Evolutionary conservation across 2,329 filamentous ascomycete genomes (phyloP), one percentile per base, ranked within the genome.

Genomic region (Aspergillus aculeatus): DNA sequence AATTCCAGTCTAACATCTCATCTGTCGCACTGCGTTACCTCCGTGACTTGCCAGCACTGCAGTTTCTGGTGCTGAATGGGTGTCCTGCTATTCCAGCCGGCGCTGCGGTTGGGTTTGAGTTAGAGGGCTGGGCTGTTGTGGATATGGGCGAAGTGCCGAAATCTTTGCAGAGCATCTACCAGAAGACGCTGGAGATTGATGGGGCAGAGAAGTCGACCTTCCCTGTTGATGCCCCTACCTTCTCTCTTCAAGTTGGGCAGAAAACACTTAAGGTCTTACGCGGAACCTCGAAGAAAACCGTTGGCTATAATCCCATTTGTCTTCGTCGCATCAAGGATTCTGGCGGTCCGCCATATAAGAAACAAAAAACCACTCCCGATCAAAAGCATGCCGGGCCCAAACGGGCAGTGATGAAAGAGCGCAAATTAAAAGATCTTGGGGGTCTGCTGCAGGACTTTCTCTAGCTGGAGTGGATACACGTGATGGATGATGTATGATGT

Each of bases 41-140:
- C 14, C 61, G 65, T 19, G 51, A 54, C 3, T 71, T 81, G 41
- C 77, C 76, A 3, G 68, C 69, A 9, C 58, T 81, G 24, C 69
- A 68, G n/a, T 52, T 71, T 14, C 61, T 80, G 21, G 61, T 79
- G 38, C 38, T 44, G 38, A 44, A 44, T 44, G 14, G 16, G 4
- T 44, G 38, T 44, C 16, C 5, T 19, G 38, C 16, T 2, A 16
- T 44, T 16, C 38, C 38, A 9, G 38, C 16, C 16, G 38, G 16
- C 38, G 38, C 38, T n/a, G 6, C 16, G 14, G 38, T 9, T n/a
- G 38, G 51, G 6, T 21, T 59, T 21, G 59, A 61, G 23, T 52
- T 60, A 11, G 60, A 69, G 54, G 74, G 73, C 9, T 77, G 75
- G 75, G 64, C 66, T 49, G 60, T 61, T 19, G 44, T 44, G 12